These are phyloP conservation scores for Trematosphaeria pertusa DNA, from an alignment of 2,329 filamentous ascomycete genomes.

Conservation along the genomic window DNA sequence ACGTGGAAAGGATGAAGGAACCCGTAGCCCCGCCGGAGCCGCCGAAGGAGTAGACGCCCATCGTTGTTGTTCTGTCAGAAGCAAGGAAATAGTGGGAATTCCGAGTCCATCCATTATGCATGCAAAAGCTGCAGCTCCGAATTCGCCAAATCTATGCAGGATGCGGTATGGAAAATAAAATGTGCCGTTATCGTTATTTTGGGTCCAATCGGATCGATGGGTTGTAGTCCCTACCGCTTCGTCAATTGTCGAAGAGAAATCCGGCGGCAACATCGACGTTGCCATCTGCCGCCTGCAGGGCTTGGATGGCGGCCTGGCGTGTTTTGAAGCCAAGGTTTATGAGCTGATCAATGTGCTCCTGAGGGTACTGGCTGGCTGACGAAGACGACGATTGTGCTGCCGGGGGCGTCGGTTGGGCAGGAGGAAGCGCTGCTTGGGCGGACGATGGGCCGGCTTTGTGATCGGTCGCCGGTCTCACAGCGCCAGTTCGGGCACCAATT, in stretches of 20 bases:
- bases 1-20: no score
- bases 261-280: conserved; percentile 89
- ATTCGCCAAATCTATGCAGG: conserved; percentile 11
- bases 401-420: conserved; percentile 24
- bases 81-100: background rate
- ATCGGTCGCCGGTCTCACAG: conserved; percentile 64
- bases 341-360: conserved; percentile 77
- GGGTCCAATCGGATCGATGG: no score
- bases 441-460: conserved; percentile 39
- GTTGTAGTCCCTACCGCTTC: background rate
- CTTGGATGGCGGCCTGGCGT: conserved; percentile 76
- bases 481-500: conserved; percentile 83
- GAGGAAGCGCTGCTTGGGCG: conserved; percentile 18
- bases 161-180: background rate
- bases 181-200: background rate
- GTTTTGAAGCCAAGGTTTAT: conserved; percentile 80
- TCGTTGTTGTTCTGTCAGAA: no score
- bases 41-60: no score
- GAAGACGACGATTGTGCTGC: conserved; percentile 16
- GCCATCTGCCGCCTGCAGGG: conserved; percentile 81
- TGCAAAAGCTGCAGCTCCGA: conserved; percentile 1
- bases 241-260: conserved; percentile 73
- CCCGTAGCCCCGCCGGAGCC: no score
- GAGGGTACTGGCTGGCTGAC: conserved; percentile 53
- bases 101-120: conserved; percentile 18